Evolutionary conservation across 140 eudicot species (phyloP), one percentile per base, ranked within the genome.

Genomic region (Eryngium alpinum): DNA sequence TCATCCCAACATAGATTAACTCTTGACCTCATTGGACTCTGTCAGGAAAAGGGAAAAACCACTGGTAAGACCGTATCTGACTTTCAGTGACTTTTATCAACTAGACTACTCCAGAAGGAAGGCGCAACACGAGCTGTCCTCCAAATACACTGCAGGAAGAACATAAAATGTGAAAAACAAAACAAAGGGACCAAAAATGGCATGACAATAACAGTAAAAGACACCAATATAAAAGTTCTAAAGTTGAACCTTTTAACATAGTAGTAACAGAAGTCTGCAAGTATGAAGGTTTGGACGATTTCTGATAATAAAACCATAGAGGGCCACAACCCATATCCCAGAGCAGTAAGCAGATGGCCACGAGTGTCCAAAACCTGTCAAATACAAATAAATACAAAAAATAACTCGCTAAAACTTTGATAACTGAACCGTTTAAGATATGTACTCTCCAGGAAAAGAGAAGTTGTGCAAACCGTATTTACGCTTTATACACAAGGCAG

Each of bases 191-290:
- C 33, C 59, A 72, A 6, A 22, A 72, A n/a, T n/a, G n/a, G n/a
- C 22, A 27, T 71, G 32, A 50, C n/a, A 50, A 33, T 10, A 43
- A 22, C 51, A 38, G 77, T 21, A 44, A 75, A 74, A 5, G 46
- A 44, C 19, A 43, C 33, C 24, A 4, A 38, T 24, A 22, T 12
- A 12, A 6, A n/a, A 24, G 52, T 22, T 24, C 9, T 69, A 24
- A 65, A 32, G 27, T 38, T 62, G 81, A 12, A 90, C 97, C 97
- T 91, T 87, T 91, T 88, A 19, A 90, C 86, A 24, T 91, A 91
- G 90, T 91, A 91, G 83, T 90, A 91, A 85, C 97, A 91, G 77
- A 91, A 91, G 83, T 91, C 97, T 33, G 97, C 97, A 29, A 91
- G 72, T 75, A 91, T 91, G 86, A 91, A 90, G 6, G 97, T 91